Conservation (phyloP, 208 protist genomes). For the Leishmania martiniquensis region DNA sequence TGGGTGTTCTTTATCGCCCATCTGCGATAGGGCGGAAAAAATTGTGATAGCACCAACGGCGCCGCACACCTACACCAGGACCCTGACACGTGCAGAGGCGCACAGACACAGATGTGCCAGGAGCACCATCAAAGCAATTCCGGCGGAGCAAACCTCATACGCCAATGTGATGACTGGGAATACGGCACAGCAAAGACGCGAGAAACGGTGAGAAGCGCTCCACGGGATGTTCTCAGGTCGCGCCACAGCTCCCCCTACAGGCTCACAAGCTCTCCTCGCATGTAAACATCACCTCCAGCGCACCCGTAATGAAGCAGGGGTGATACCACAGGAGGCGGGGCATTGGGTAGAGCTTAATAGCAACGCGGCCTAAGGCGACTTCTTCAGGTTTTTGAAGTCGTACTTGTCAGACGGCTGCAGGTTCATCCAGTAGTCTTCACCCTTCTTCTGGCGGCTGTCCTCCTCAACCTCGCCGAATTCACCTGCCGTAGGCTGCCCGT, state of each 20-base stretch:
- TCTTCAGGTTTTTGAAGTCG: conserved; percentile 90
- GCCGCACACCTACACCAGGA: neutral
- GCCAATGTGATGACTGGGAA: conserved; percentile 11
- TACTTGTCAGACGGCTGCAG: conserved; percentile 89
- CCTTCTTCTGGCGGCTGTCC: conserved; percentile 87
- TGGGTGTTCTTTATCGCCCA: neutral
- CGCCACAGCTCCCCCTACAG: neutral
- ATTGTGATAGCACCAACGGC: neutral
- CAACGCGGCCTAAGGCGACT: conserved; percentile 61
- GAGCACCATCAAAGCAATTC: neutral
- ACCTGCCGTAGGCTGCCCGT: conserved; percentile 36
- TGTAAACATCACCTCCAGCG: neutral
- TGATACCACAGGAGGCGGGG: neutral
- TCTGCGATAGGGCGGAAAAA: neutral
- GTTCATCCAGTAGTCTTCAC: conserved; percentile 95
- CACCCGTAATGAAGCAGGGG: neutral
- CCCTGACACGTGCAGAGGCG: neutral
- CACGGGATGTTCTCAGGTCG: neutral
- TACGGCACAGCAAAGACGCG: conserved; percentile 4
- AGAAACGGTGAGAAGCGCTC: neutral
- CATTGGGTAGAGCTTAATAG: neutral
- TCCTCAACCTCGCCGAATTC: conserved; percentile 84
- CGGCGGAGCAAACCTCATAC: neutral
- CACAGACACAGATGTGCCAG: neutral
- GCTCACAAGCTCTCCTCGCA: neutral